phyloP scores from a whole-genome alignment of 768 basidiomycete species.

The Hericium rajendrae region DNA sequence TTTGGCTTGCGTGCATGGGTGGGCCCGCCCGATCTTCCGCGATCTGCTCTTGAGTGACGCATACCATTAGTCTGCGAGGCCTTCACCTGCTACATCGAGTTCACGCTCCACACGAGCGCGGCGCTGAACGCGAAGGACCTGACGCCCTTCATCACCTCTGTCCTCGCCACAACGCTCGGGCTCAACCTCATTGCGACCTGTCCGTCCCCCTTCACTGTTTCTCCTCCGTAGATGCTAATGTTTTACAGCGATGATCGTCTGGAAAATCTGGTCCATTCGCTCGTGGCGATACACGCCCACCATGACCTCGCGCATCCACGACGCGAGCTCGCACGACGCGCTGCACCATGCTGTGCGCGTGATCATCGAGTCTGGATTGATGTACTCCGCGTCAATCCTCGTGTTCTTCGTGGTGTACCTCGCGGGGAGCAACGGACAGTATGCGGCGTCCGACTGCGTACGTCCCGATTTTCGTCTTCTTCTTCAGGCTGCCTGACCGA shows the following conservation, averaged over 20 bases:
- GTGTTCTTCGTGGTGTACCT: too few species aligned
- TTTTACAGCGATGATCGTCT: background rate
- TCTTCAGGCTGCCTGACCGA: too few species aligned
- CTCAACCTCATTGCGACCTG: background rate
- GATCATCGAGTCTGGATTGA: too few species aligned
- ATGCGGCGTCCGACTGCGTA: too few species aligned
- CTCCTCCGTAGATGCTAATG: background rate
- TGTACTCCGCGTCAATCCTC: too few species aligned
- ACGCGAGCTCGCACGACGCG: background rate
- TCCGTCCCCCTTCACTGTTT: background rate
- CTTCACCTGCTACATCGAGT: slow-evolving; percentile 7
- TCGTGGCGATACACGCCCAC: background rate
- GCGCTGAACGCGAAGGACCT: background rate
- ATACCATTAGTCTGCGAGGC: slow-evolving; percentile 2
- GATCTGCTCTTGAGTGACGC: too few species aligned
- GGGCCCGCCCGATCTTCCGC: slow-evolving; percentile 2
- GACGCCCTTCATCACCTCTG: background rate
- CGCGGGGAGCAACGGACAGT: too few species aligned
- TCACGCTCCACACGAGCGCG: background rate
- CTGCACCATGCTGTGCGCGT: slow-evolving; percentile 16
- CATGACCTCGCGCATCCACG: background rate
- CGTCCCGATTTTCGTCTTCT: too few species aligned
- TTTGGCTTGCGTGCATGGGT: slow-evolving; percentile 16
- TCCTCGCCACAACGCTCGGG: background rate
- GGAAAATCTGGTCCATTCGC: background rate